Conservation (phyloP, 768 basidiomycete species). For the Pholiota microspora region DNA sequence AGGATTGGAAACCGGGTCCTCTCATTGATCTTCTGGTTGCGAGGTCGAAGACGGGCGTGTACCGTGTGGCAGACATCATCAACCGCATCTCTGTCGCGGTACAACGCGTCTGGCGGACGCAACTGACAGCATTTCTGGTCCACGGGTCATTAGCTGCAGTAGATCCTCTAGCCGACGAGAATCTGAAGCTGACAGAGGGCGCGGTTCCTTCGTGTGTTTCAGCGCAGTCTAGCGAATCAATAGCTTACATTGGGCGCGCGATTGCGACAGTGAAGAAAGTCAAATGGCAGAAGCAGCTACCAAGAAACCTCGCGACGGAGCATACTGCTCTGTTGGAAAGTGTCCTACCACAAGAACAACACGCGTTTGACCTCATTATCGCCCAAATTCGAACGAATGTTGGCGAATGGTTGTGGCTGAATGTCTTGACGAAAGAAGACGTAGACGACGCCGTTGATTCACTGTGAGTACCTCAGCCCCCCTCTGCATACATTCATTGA, state of each 20-base stretch:
- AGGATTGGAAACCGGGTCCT: slow-evolving; percentile 70
- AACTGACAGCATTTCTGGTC: slow-evolving; percentile 78
- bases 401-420: slow-evolving; percentile 93
- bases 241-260: slow-evolving; percentile 84
- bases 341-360: slow-evolving; percentile 73
- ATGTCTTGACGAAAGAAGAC: slow-evolving; percentile 80
- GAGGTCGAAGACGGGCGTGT: slow-evolving; percentile 75
- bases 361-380: slow-evolving; percentile 73
- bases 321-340: slow-evolving; percentile 65
- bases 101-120: slow-evolving; percentile 79
- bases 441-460: slow-evolving; percentile 85
- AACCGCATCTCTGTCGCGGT: slow-evolving; percentile 71
- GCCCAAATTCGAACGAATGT: slow-evolving; percentile 74
- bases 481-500: slow-evolving; percentile 7
- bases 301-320: slow-evolving; percentile 58
- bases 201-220: slow-evolving; percentile 78
- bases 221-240: slow-evolving; percentile 70
- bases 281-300: slow-evolving; percentile 77
- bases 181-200: slow-evolving; percentile 58
- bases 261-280: slow-evolving; percentile 81
- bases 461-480: slow-evolving; percentile 49
- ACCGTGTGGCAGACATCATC: slow-evolving; percentile 71
- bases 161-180: slow-evolving; percentile 67
- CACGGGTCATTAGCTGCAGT: slow-evolving; percentile 68
- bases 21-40: slow-evolving; percentile 77